Evolutionary conservation across 1,139 yeast species (phyloP).

Genomic region (Sugiyamaella pinicola): DNA sequence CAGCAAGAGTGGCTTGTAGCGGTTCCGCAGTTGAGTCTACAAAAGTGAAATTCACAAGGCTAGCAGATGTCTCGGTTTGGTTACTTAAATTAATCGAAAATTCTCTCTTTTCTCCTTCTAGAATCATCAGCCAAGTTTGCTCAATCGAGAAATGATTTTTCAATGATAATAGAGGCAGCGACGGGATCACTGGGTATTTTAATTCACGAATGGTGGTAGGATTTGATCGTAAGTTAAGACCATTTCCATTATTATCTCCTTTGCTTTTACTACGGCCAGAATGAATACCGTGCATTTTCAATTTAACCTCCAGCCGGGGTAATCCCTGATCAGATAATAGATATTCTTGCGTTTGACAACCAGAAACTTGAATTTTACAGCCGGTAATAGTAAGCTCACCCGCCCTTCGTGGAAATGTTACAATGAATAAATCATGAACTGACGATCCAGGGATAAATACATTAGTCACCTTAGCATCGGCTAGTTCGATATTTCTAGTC

Average conservation of each 20-base stretch:
- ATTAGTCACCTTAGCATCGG: slow-evolving; percentile 31
- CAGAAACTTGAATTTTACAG: slow-evolving; percentile 50
- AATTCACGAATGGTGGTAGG: slow-evolving; percentile 2
- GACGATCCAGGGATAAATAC: slow-evolving; percentile 48
- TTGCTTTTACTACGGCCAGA: slow-evolving; percentile 24
- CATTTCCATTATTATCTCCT: neutral
- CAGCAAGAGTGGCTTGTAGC: slow-evolving; percentile 50
- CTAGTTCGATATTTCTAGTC: slow-evolving; percentile 31
- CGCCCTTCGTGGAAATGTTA: slow-evolving; percentile 48
- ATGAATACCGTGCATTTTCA: slow-evolving; percentile 39
- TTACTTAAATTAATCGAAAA: slow-evolving; percentile 60
- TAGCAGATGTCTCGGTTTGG: slow-evolving; percentile 57
- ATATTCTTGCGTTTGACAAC: slow-evolving; percentile 47
- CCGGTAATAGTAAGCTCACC: slow-evolving; percentile 51
- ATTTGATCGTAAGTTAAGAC: neutral
- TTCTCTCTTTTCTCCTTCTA: slow-evolving; percentile 69
- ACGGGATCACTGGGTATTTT: slow-evolving; percentile 52
- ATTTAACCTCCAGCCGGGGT: slow-evolving; percentile 32
- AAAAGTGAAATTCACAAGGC: slow-evolving; percentile 57
- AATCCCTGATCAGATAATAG: slow-evolving; percentile 37
- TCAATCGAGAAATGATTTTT: slow-evolving; percentile 54
- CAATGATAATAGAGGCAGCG: slow-evolving; percentile 66
- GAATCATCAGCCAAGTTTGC: slow-evolving; percentile 72
- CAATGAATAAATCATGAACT: slow-evolving; percentile 45
- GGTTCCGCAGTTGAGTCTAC: slow-evolving; percentile 76